Evolutionary conservation across 2,329 filamentous ascomycete species (phyloP), one percentile per base, ranked within the genome.

Genomic region (Raffaelea albimanens): DNA sequence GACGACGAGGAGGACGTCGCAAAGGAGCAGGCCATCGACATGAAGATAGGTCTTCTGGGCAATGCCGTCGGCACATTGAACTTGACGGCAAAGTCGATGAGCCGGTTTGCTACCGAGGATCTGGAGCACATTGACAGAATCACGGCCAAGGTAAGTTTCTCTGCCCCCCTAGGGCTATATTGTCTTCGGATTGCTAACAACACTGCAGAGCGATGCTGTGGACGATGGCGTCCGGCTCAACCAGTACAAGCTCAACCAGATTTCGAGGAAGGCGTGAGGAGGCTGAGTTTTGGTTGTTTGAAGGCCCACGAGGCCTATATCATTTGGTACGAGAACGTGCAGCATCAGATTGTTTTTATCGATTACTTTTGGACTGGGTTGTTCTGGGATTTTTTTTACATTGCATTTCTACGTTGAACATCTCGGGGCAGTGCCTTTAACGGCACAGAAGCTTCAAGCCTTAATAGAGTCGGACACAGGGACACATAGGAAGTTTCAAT

Each of bases 201-300:
- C 7, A 4, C n/a, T 33, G 23, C 63, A 87, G 87, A 91, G 83
- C 67, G 88, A 95, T 62, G 76, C 73, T 57, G 86, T 95, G 56
- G 85, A 89, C 63, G 85, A 91, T 55, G 78, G 85, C 60, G 86
- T 91, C 58, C 80, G 80, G 9, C 50, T 47, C 41, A 56, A 56
- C 50, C 44, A 80, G 50, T 80, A 87, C 76, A 90, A 90, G 31
- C 51, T 57, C 21, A 50, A 57, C 43, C 42, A 40, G 16, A 54
- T 52, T 44, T 38, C 34, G 34, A 8, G 34, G 14, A 38, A 38
- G 34, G 34, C 34, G 40, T 47, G 38, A 49, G 13, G 25, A 29
- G 25, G 25, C 7, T 29, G 25, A 29, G 13, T 13, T n/a, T n/a
- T n/a, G n/a, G n/a, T n/a, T n/a, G n/a, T n/a, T n/a, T n/a, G n/a